Evolutionary conservation across 305 asterid genomes (phyloP).

Genomic region (Rubia balearica): DNA sequence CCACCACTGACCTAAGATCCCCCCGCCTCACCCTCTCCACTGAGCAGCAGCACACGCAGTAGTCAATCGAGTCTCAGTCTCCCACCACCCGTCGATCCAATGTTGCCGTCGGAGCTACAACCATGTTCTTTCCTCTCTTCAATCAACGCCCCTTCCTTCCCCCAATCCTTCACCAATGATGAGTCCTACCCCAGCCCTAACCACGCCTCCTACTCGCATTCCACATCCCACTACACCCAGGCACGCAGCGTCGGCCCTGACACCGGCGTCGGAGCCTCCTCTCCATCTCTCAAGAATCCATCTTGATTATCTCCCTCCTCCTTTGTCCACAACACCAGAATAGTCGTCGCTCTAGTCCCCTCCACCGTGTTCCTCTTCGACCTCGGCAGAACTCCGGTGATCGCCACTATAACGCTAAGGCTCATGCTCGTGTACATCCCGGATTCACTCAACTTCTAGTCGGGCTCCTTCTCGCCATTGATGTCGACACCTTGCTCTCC

Average conservation of each 20-base stretch:
- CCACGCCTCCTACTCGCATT: constrained; percentile 25
- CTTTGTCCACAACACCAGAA: constrained; percentile 67
- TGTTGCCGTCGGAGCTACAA: constrained; percentile 97
- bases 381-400: constrained; percentile 93
- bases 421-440: constrained; percentile 85
- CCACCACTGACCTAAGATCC: too few species aligned
- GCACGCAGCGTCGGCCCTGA: constrained; percentile 14
- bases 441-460: constrained; percentile 71
- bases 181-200: constrained; percentile 32
- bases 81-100: constrained; percentile 10
- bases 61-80: constrained; percentile 6
- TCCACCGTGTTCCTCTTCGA: constrained; percentile 78
- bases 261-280: constrained; percentile 34
- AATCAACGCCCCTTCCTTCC: constrained; percentile 59
- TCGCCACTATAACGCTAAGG: constrained; percentile 61
- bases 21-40: neutral
- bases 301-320: constrained; percentile 60
- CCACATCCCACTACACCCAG: constrained; percentile 9
- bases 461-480: constrained; percentile 93
- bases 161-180: constrained; percentile 39
- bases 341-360: constrained; percentile 76
- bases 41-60: neutral
- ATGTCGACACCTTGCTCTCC: too few species aligned
- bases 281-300: constrained; percentile 45
- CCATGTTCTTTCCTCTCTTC: constrained; percentile 87